A percentile compares a stretch with the other conserved stretches of the same genome.
phyloP scores from a whole-genome alignment of 345 rosid genomes.

The Crucihimalaya himalaica region DNA sequence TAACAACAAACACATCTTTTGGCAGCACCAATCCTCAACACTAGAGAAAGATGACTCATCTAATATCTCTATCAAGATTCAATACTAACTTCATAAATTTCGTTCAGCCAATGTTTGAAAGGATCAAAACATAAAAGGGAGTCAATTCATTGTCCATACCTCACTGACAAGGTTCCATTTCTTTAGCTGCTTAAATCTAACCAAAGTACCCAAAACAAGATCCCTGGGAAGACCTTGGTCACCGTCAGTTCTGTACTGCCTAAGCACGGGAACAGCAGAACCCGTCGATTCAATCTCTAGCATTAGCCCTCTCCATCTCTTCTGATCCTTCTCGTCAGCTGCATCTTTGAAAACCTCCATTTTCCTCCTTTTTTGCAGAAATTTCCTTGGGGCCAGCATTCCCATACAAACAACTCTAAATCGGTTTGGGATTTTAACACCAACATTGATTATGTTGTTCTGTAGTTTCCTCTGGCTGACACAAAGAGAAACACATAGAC shows the following conservation, averaged over 20 bases:
- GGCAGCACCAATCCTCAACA: not conserved
- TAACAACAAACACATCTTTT: conserved; percentile 2
- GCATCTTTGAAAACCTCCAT: conserved; percentile 73
- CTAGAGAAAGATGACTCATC: not conserved
- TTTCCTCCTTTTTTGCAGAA: conserved; percentile 71
- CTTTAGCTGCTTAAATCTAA: conserved; percentile 88
- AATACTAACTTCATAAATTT: not conserved
- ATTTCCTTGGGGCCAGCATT: conserved; percentile 83
- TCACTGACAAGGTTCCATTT: conserved; percentile 85
- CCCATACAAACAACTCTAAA: conserved; percentile 64
- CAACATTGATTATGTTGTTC: conserved; percentile 33
- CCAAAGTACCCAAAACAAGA: conserved; percentile 80
- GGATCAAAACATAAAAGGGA: not conserved
- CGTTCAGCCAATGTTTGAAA: not conserved
- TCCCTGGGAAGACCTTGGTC: conserved; percentile 64
- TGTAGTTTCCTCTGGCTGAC: conserved; percentile 39
- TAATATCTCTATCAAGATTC: conserved; percentile 7
- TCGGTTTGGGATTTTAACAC: conserved; percentile 43
- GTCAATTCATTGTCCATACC: conserved; percentile 48
- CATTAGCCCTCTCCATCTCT: conserved; percentile 85
- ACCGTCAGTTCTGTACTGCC: conserved; percentile 42
- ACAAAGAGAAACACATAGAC: conserved; percentile 26
- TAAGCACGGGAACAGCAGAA: conserved; percentile 67
- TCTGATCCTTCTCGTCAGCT: conserved; percentile 72
- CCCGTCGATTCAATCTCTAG: conserved; percentile 68